phyloP scores from a whole-genome alignment of 2,329 filamentous ascomycete species.

The Diaporthe vexans region DNA sequence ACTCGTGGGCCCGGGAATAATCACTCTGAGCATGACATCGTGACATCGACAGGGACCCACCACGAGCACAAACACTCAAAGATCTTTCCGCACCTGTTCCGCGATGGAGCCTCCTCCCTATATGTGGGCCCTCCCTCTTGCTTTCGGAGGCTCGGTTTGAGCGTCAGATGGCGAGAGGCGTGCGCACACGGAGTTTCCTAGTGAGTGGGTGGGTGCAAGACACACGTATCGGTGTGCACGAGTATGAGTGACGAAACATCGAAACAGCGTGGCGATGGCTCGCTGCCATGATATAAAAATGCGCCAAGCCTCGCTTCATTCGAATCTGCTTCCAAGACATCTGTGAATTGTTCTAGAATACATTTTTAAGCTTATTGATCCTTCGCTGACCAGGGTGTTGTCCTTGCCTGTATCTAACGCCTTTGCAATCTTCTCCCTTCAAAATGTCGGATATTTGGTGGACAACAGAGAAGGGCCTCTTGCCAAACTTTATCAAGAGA shows the following conservation, averaged over 20 bases:
- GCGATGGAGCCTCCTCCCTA: not conserved
- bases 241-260: constrained; percentile 22
- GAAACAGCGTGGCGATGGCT: too few relatives aligned
- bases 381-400: constrained; percentile 4
- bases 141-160: constrained; percentile 27
- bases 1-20: constrained; percentile 18
- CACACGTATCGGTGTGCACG: constrained; percentile 4
- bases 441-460: constrained; percentile 30
- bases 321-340: not conserved
- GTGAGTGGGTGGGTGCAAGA: constrained; percentile 14
- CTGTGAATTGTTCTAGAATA: not conserved
- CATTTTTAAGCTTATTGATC: constrained; percentile 8
- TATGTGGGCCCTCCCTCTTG: constrained; percentile 6
- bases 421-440: not conserved
- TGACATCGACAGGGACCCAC: constrained; percentile 11
- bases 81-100: constrained; percentile 24
- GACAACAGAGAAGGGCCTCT: constrained; percentile 35
- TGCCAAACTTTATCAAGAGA: constrained; percentile 35
- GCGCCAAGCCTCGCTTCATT: not conserved
- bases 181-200: constrained; percentile 1
- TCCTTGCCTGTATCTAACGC: not conserved
- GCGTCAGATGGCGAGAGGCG: not conserved
- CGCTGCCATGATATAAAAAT: constrained; percentile 8
- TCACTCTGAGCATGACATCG: not conserved
- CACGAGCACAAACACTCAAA: not conserved